These are phyloP conservation scores for Friedmanniomyces simplex DNA, from an alignment of 495 filamentous ascomycete species.

Conservation along the genomic window DNA sequence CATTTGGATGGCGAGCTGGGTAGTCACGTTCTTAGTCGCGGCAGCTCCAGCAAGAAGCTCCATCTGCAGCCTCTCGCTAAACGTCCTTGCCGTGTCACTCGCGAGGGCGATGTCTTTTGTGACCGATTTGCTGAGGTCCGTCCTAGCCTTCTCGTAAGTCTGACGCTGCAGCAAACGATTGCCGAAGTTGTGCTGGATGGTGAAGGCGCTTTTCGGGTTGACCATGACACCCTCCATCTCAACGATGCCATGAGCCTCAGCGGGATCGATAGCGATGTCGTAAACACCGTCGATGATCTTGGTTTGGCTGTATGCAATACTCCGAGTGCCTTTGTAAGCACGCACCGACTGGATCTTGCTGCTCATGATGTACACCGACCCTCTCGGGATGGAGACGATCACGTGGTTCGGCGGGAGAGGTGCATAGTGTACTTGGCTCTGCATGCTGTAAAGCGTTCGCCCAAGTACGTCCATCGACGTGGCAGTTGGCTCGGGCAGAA, in stretches of 20 bases:
- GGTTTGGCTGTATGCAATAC: neutral
- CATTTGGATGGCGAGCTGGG: constrained; percentile 7
- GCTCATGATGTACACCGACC: neutral
- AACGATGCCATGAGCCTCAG: constrained; percentile 7
- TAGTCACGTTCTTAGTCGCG: constrained; percentile 14
- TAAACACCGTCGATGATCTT: constrained; percentile 17
- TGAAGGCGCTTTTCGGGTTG: neutral
- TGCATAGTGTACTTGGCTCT: neutral
- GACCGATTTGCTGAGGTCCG: constrained; percentile 4
- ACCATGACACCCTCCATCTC: neutral
- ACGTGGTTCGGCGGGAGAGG: constrained; percentile 3
- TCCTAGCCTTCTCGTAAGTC: constrained; percentile 7
- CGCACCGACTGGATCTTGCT: neutral
- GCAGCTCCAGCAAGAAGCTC: constrained; percentile 11
- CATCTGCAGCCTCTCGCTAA: constrained; percentile 1
- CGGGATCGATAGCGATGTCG: constrained; percentile 1
- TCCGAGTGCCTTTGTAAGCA: neutral
- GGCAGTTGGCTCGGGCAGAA: neutral
- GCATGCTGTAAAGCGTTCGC: neutral
- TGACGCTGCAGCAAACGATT: neutral
- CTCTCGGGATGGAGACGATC: constrained; percentile 7
- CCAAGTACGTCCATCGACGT: neutral
- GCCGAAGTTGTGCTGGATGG: constrained; percentile 15
- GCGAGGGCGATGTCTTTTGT: constrained; percentile 12
- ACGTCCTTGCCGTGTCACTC: neutral